Evolutionary conservation across 2,329 filamentous ascomycete genomes (phyloP), one percentile per base, ranked within the genome.

Genomic region (Pyrenophora graminea): DNA sequence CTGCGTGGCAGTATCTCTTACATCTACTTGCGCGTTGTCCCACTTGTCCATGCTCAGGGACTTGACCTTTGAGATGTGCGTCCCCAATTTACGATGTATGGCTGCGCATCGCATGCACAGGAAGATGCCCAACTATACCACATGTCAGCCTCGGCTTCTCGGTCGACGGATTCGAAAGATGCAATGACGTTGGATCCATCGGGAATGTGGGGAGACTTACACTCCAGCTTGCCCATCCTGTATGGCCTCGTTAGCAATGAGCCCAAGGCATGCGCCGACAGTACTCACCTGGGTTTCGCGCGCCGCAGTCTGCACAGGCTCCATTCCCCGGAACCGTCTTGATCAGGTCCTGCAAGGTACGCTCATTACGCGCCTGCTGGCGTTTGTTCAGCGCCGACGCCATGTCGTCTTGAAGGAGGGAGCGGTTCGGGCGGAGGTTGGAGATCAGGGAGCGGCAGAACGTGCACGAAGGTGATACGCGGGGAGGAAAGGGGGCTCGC

Each of bases 31-130:
- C 55, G 97, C 94, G 68, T 88, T 87, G 41, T 89, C 86, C 94
- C 94, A 99, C 62, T 88, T 94, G 76, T 99, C 94, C 92, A 99
- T 97, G 74, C 89, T 97, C 77, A 99, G 76, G 32, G 92, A 97
- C 76, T 99, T 99, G 79, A 99, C 91, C 75, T 99, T 99, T 61
- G 92, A 97, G 58, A 99, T 91, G 75, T 99, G 94, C 34, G 94
- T 97, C 55, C 94, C 94, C 68, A 99, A 81, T 77, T 97, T 97
- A 69, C 94, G 90, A 79, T 99, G 94, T 68, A 97, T 84, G 47
- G 91, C 85, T 46, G 92, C 94, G 80, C 94, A 99, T 72, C 94
- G 90, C 89, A 99, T 95, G 77, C 94, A 99, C 43, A 99, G 81
- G 73, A 99, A 99, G 59, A 97, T 85, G 53, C 94, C 94, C 76